Evolutionary conservation across 441 rosid species (phyloP).

Genomic region (Erodium texanum): DNA sequence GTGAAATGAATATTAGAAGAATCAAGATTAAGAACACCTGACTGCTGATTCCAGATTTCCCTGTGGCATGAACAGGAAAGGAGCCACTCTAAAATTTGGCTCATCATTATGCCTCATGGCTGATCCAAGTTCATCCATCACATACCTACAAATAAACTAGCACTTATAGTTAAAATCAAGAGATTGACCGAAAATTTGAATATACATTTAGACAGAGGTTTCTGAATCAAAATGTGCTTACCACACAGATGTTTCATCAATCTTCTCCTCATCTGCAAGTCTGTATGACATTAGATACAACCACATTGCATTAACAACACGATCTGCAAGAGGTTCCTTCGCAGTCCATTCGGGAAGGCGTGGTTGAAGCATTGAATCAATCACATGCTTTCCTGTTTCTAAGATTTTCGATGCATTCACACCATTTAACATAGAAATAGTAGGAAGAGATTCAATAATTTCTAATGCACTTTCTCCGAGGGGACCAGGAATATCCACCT

Average conservation of each 20-base stretch:
- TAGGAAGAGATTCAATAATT: slow-evolving; percentile 64
- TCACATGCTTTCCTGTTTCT: slow-evolving; percentile 58
- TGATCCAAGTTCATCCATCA: slow-evolving; percentile 95
- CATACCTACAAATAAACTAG: slow-evolving; percentile 52
- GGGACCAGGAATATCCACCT: slow-evolving; percentile 95
- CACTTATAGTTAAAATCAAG: background rate
- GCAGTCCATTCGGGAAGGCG: slow-evolving; percentile 63
- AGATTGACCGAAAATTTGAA: background rate
- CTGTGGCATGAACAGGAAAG: slow-evolving; percentile 83
- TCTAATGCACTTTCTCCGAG: slow-evolving; percentile 60
- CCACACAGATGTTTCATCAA: slow-evolving; percentile 90
- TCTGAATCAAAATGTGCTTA: slow-evolving; percentile 22
- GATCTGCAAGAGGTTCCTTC: slow-evolving; percentile 53
- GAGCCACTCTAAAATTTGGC: slow-evolving; percentile 83
- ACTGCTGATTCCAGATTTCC: slow-evolving; percentile 77
- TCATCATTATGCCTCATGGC: slow-evolving; percentile 78
- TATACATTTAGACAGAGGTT: background rate
- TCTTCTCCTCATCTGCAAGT: slow-evolving; percentile 88
- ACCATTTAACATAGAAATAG: slow-evolving; percentile 59
- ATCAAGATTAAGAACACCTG: slow-evolving; percentile 31
- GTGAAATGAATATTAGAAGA: background rate
- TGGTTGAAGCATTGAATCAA: slow-evolving; percentile 66
- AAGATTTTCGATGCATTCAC: slow-evolving; percentile 47
- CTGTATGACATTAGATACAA: slow-evolving; percentile 74
- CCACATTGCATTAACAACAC: slow-evolving; percentile 83